Evolutionary conservation across 345 rosid genomes (phyloP).

Genomic region (Capsella bursapastoris): DNA sequence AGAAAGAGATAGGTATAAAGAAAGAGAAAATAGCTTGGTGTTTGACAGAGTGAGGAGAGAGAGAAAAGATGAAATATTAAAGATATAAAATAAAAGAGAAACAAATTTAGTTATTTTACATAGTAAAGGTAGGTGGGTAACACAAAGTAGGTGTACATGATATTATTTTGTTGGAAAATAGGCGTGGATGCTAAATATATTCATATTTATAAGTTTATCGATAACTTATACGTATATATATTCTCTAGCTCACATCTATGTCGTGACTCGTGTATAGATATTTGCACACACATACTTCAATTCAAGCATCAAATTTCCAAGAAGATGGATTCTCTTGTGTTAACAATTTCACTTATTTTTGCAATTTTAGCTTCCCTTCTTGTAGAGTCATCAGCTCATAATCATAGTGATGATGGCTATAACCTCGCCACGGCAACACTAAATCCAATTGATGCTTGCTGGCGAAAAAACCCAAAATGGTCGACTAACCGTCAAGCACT

Average conservation of each 20-base stretch:
- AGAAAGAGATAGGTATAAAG: too few relatives aligned
- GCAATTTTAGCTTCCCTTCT: constrained; percentile 23
- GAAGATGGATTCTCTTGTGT: constrained; percentile 46
- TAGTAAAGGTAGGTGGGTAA: too few relatives aligned
- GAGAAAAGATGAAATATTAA: too few relatives aligned
- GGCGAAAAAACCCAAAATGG: constrained; percentile 74
- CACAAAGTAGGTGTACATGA: too few relatives aligned
- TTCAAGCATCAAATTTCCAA: constrained; percentile 18
- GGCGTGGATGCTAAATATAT: too few relatives aligned
- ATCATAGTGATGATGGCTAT: constrained; percentile 11
- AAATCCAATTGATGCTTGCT: constrained; percentile 75
- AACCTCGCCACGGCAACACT: constrained; percentile 12
- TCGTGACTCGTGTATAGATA: constrained; percentile 26
- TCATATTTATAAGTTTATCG: not conserved
- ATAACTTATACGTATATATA: constrained; percentile 1
- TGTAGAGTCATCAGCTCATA: constrained; percentile 13
- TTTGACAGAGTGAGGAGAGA: too few relatives aligned
- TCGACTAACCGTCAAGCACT: constrained; percentile 63
- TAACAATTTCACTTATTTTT: constrained; percentile 42
- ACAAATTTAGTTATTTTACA: too few relatives aligned
- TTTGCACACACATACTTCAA: constrained; percentile 11
- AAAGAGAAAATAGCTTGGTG: too few relatives aligned
- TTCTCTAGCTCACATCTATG: constrained; percentile 21
- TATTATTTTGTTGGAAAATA: too few relatives aligned
- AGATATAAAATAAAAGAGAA: too few relatives aligned